These are phyloP conservation scores for Zasmidium citrigriseum DNA, from an alignment of 2,329 filamentous ascomycete genomes.

Conservation along the genomic window DNA sequence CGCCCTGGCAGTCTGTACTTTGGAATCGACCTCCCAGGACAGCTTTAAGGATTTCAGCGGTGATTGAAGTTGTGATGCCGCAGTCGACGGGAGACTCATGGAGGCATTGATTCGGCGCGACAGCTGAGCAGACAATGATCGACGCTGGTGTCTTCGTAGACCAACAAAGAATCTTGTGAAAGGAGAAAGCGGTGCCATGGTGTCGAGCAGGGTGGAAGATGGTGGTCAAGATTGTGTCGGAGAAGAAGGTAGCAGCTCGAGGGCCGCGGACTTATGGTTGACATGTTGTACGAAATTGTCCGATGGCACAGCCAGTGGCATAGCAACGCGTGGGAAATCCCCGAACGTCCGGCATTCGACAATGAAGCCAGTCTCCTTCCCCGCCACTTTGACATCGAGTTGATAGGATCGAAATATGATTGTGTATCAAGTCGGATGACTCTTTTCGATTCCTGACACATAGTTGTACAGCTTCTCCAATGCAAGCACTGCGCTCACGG, in stretches of 20 bases:
- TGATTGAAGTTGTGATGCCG: neutral
- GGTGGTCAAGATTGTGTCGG: neutral
- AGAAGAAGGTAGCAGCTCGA: neutral
- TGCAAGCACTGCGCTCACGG: neutral
- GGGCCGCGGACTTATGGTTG: neutral
- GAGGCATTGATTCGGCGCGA: too few relatives aligned
- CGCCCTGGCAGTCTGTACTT: neutral
- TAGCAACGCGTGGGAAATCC: neutral
- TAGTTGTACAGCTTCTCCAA: slow-evolving; percentile 2
- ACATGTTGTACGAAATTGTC: neutral
- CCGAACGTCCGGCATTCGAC: too few relatives aligned
- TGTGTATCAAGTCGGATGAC: neutral
- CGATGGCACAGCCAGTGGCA: neutral
- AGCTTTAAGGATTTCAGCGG: neutral
- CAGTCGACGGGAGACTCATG: too few relatives aligned
- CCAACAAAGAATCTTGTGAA: neutral
- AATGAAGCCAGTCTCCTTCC: too few relatives aligned
- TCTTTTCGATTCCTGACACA: neutral
- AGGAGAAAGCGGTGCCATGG: neutral
- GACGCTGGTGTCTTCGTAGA: neutral
- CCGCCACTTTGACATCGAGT: too few relatives aligned
- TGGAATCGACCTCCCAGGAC: neutral
- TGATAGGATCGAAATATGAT: too few relatives aligned
- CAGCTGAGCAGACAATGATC: too few relatives aligned
- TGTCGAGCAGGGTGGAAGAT: neutral